A percentile compares a stretch with the other conserved stretches of the same genome.
Conservation (phyloP, 176 grass and related monocot genomes). For the Oropetium thomaeum region DNA sequence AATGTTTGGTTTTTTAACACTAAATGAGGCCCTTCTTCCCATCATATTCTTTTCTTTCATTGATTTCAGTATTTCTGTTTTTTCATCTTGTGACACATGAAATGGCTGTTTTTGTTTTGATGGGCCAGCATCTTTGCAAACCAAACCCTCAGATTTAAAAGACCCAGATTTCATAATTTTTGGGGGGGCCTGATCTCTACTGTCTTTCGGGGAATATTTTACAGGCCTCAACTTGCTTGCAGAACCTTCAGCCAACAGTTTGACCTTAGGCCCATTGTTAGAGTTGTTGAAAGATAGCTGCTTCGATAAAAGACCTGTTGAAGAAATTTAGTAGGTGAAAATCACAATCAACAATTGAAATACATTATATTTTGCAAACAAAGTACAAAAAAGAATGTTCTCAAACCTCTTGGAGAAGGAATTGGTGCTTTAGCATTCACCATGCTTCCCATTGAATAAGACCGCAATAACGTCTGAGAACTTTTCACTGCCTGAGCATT, state of each 20-base stretch:
- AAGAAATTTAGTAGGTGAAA: slow-evolving; percentile 37
- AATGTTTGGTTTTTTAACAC: slow-evolving; percentile 44
- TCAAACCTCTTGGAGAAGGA: slow-evolving; percentile 72
- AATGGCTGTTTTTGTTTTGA: slow-evolving; percentile 48
- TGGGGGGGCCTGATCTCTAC: slow-evolving; percentile 41
- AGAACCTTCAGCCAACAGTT: slow-evolving; percentile 50
- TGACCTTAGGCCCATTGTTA: slow-evolving; percentile 66
- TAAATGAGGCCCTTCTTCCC: slow-evolving; percentile 58
- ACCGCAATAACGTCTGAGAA: slow-evolving; percentile 52
- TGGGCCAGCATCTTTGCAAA: slow-evolving; percentile 33
- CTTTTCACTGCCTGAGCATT: slow-evolving; percentile 38
- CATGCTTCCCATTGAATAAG: slow-evolving; percentile 52
- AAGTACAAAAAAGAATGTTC: slow-evolving; percentile 15
- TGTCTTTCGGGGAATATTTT: slow-evolving; percentile 42
- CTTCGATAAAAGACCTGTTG: slow-evolving; percentile 66
- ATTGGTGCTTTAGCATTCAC: slow-evolving; percentile 53
- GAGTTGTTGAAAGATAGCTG: slow-evolving; percentile 69
- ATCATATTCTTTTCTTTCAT: slow-evolving; percentile 50
- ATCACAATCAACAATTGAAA: slow-evolving; percentile 12
- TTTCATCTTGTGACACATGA: slow-evolving; percentile 51
- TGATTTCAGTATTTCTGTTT: slow-evolving; percentile 41
- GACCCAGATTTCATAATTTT: slow-evolving; percentile 57
- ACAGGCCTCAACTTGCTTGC: slow-evolving; percentile 51
- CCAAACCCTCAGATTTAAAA: slow-evolving; percentile 50
- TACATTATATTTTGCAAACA: slow-evolving; percentile 9